Conservation (phyloP, 2,329 filamentous ascomycete species). For the Eutypella sp. region DNA sequence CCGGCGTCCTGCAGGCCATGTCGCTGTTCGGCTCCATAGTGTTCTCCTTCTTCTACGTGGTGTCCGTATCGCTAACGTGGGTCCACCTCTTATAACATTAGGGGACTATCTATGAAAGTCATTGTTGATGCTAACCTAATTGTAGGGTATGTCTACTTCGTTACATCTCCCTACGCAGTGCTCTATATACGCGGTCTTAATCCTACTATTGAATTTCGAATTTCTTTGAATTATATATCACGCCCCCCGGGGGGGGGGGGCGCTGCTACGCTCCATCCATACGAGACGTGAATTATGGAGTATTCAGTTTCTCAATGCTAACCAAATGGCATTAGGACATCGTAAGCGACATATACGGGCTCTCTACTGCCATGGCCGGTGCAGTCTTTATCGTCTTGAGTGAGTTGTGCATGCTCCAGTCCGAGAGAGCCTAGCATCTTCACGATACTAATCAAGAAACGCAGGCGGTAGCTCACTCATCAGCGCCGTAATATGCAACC, state of each 20-base stretch:
- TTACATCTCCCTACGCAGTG: background rate
- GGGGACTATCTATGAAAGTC: too few species aligned
- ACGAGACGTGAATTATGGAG: too few species aligned
- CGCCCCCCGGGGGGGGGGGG: too few species aligned
- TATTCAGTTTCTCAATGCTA: background rate
- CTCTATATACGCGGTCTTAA: background rate
- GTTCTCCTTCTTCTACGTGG: slow-evolving; percentile 50
- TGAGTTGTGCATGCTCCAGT: slow-evolving; percentile 19
- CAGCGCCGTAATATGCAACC: slow-evolving; percentile 45
- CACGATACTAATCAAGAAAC: slow-evolving; percentile 7
- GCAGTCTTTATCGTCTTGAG: slow-evolving; percentile 52
- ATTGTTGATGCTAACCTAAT: background rate
- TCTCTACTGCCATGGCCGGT: slow-evolving; percentile 48
- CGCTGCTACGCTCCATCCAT: too few species aligned
- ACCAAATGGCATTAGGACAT: slow-evolving; percentile 30
- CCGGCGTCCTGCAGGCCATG: slow-evolving; percentile 45
- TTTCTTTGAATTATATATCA: too few species aligned
- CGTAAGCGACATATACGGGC: slow-evolving; percentile 40
- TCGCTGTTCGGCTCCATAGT: slow-evolving; percentile 42
- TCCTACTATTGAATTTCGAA: too few species aligned
- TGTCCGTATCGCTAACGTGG: slow-evolving; percentile 46
- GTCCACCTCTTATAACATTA: too few species aligned
- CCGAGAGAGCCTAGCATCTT: too few species aligned
- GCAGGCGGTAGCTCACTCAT: slow-evolving; percentile 44
- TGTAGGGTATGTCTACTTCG: background rate